Evolutionary conservation across 1,284 basidiomycete genomes (phyloP).

Genomic region (Irpex rosettiformis): DNA sequence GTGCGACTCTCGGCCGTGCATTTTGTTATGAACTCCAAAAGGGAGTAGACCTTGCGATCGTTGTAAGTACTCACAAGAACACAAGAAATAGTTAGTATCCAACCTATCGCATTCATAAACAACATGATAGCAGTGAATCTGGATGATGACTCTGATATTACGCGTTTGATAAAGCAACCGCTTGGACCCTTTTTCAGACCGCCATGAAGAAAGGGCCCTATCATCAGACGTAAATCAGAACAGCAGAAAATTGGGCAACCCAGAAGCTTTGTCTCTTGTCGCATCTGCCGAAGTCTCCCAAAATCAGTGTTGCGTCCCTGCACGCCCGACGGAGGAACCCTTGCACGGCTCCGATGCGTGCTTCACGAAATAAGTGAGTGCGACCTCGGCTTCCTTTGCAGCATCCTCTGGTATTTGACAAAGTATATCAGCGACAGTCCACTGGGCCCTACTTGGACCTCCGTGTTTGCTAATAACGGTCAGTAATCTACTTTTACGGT

Average conservation of each 20-base stretch:
- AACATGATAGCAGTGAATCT: no score
- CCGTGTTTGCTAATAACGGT: neutral
- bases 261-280: neutral
- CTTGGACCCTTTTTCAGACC: neutral
- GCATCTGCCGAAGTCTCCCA: neutral
- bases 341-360: neutral
- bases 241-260: neutral
- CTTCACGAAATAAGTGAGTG: neutral
- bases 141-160: no score
- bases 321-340: no score
- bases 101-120: no score
- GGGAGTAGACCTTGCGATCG: no score
- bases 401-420: neutral
- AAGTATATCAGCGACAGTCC: neutral
- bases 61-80: no score
- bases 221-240: neutral
- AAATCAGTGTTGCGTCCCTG: neutral
- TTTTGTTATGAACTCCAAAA: no score
- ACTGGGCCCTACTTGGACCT: neutral
- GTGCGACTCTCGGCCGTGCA: no score
- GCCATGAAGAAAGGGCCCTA: no score
- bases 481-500: neutral
- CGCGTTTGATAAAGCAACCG: no score
- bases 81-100: no score
- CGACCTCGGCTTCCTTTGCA: neutral